phyloP scores from a whole-genome alignment of 2,329 filamentous ascomycete species.

The Tetracladium maxilliforme region DNA sequence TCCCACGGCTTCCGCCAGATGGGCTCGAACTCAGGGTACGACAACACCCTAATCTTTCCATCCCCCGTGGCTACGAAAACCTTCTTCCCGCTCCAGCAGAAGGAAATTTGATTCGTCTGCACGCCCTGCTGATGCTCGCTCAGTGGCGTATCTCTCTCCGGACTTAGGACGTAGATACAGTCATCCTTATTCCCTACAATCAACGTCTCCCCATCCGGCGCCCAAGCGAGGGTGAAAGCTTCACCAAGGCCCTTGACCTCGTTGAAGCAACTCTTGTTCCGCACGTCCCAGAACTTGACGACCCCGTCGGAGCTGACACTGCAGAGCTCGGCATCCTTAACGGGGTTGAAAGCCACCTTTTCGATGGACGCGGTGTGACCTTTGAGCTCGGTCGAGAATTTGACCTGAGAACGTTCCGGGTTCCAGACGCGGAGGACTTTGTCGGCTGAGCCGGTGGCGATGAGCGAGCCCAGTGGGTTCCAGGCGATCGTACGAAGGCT shows the following conservation, averaged over 20 bases:
- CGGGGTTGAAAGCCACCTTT: slow-evolving; percentile 65
- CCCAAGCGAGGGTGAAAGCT: slow-evolving; percentile 60
- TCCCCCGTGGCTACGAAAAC: slow-evolving; percentile 58
- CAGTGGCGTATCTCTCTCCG: slow-evolving; percentile 37
- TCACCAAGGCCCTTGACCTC: slow-evolving; percentile 52
- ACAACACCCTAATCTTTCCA: slow-evolving; percentile 55
- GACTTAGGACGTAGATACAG: slow-evolving; percentile 46
- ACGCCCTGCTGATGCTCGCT: slow-evolving; percentile 43
- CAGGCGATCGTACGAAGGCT: slow-evolving; percentile 73
- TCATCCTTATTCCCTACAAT: slow-evolving; percentile 61
- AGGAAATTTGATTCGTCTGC: slow-evolving; percentile 59
- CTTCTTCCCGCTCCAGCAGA: slow-evolving; percentile 58
- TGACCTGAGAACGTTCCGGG: slow-evolving; percentile 58
- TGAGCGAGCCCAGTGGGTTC: slow-evolving; percentile 72
- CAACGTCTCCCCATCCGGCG: slow-evolving; percentile 53
- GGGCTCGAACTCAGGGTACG: slow-evolving; percentile 49
- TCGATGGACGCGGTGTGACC: slow-evolving; percentile 53
- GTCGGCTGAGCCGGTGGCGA: slow-evolving; percentile 67
- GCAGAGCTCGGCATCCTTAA: slow-evolving; percentile 62
- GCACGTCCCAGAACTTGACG: slow-evolving; percentile 68
- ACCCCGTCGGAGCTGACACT: slow-evolving; percentile 61
- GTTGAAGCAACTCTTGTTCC: slow-evolving; percentile 55
- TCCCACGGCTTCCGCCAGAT: slow-evolving; percentile 32
- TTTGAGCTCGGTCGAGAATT: slow-evolving; percentile 62
- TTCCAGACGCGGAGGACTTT: slow-evolving; percentile 69